Evolutionary conservation across 352 stramenopile species (phyloP).

Genomic region (Globisporangium polare): DNA sequence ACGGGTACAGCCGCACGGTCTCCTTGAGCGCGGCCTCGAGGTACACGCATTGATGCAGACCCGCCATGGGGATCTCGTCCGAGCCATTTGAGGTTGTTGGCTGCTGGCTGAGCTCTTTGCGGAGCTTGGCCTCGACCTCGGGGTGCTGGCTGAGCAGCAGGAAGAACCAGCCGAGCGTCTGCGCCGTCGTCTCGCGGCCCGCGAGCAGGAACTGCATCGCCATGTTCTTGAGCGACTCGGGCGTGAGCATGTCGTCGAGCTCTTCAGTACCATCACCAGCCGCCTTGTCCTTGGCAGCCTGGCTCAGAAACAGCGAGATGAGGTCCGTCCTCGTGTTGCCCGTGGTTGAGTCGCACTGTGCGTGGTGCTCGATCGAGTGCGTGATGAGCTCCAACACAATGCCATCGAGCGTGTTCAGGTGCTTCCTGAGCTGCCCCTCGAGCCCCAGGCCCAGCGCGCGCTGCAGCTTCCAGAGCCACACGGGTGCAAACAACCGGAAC

Average conservation of each 20-base stretch:
- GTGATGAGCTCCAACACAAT: conserved; percentile 25
- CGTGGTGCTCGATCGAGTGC: conserved; percentile 19
- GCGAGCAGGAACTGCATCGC: conserved; percentile 44
- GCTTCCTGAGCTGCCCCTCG: conserved; percentile 19
- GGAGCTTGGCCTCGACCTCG: conserved; percentile 30
- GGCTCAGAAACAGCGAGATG: conserved; percentile 33
- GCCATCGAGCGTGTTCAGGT: conserved; percentile 20
- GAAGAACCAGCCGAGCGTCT: conserved; percentile 58
- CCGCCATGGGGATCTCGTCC: conserved; percentile 20
- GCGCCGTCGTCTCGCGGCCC: conserved; percentile 49
- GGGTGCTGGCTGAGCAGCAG: conserved; percentile 44
- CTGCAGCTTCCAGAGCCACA: conserved; percentile 34
- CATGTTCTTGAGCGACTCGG: conserved; percentile 29
- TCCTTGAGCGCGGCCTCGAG: conserved; percentile 55
- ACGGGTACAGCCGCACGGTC: conserved; percentile 57
- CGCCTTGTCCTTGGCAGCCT: conserved; percentile 4
- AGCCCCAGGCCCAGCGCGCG: conserved; percentile 20
- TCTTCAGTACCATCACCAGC: conserved; percentile 2
- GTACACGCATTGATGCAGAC: conserved; percentile 52
- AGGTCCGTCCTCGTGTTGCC: conserved; percentile 20
- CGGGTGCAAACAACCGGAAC: conserved; percentile 16
- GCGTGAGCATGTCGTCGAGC: conserved; percentile 6
- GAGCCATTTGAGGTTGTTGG: neutral
- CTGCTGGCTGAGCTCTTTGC: conserved; percentile 22
- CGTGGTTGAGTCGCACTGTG: neutral